Percentiles rank a stretch among this genome's conserved stretches.
phyloP scores from a whole-genome alignment of 2,329 filamentous ascomycete species.

The Raffaelea deltoideospora region DNA sequence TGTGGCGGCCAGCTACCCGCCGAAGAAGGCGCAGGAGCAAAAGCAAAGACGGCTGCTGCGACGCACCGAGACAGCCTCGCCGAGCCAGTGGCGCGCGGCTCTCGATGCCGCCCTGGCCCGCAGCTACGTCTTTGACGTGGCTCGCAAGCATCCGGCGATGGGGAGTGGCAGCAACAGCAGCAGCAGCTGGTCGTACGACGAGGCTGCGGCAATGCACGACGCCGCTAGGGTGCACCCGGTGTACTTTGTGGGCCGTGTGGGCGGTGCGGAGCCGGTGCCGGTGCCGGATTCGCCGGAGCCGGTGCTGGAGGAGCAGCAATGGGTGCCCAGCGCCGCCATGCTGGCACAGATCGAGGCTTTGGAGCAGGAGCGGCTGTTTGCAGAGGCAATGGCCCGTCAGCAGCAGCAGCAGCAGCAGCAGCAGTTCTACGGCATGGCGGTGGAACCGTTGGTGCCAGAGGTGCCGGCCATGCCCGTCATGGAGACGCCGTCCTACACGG shows the following conservation, averaged over 20 bases:
- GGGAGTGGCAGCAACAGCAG: too few species aligned
- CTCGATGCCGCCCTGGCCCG: constrained; percentile 20
- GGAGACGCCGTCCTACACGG: background rate
- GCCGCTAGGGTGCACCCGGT: constrained; percentile 16
- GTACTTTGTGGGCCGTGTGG: constrained; percentile 15
- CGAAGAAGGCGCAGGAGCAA: too few species aligned
- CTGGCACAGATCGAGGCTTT: constrained; percentile 17
- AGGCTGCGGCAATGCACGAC: constrained; percentile 12
- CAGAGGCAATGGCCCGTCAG: constrained; percentile 11
- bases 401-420: background rate
- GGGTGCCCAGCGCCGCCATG: constrained; percentile 5
- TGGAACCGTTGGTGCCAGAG: too few species aligned
- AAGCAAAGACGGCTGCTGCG: too few species aligned
- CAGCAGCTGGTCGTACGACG: constrained; percentile 7
- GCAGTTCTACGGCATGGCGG: too few species aligned
- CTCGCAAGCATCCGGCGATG: constrained; percentile 19
- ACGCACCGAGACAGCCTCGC: constrained; percentile 11
- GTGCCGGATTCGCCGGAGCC: constrained; percentile 1
- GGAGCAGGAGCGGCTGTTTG: constrained; percentile 17
- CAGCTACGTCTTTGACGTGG: constrained; percentile 16
- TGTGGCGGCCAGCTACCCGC: constrained; percentile 15
- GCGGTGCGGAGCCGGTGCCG: constrained; percentile 12
- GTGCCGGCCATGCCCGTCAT: background rate
- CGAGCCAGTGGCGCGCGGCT: constrained; percentile 21
- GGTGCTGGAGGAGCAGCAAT: constrained; percentile 5